These are phyloP conservation scores for Tilletiopsis washingtonensis DNA, from an alignment of 1,284 basidiomycete species.

Conservation along the genomic window DNA sequence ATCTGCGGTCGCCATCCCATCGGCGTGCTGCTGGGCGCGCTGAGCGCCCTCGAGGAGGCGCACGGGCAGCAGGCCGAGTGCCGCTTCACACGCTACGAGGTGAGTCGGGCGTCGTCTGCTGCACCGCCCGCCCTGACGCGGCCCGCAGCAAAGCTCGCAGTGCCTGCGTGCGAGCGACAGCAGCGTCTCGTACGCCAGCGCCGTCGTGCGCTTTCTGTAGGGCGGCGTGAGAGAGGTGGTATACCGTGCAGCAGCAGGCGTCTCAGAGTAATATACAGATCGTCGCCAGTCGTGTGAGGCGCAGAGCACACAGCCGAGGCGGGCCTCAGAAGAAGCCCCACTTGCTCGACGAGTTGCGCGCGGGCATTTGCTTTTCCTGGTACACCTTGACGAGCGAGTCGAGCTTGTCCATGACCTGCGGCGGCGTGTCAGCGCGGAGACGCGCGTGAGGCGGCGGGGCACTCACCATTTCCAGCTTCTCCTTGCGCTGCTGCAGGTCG, in stretches of 20 bases:
- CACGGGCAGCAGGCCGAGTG: slow-evolving; percentile 32
- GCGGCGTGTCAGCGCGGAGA: no score
- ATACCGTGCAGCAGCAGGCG: no score
- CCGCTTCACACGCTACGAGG: slow-evolving; percentile 37
- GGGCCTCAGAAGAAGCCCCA: slow-evolving; percentile 38
- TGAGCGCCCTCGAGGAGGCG: slow-evolving; percentile 58
- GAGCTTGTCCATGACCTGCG: slow-evolving; percentile 46
- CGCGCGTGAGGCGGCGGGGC: no score
- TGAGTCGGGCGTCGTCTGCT: slow-evolving; percentile 3
- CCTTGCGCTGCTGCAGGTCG: slow-evolving; percentile 92
- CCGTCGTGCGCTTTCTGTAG: slow-evolving; percentile 53
- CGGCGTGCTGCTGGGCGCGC: slow-evolving; percentile 73
- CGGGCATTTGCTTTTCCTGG: slow-evolving; percentile 32
- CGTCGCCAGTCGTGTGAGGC: neutral
- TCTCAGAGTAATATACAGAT: neutral
- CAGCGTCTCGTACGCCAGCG: slow-evolving; percentile 93
- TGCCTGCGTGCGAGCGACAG: slow-evolving; percentile 65
- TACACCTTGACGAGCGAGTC: slow-evolving; percentile 47
- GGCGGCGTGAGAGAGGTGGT: no score
- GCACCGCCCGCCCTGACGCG: slow-evolving; percentile 14
- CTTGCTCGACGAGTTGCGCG: slow-evolving; percentile 11
- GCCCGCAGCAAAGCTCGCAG: slow-evolving; percentile 63
- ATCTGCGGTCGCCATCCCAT: slow-evolving; percentile 96
- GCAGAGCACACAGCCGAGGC: neutral
- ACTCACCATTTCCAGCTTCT: slow-evolving; percentile 67